Percentiles rank a stretch among this genome's conserved stretches.
Conservation (phyloP, 192 early-diverging fungal genomes). For the Entomortierella beljakovae region DNA sequence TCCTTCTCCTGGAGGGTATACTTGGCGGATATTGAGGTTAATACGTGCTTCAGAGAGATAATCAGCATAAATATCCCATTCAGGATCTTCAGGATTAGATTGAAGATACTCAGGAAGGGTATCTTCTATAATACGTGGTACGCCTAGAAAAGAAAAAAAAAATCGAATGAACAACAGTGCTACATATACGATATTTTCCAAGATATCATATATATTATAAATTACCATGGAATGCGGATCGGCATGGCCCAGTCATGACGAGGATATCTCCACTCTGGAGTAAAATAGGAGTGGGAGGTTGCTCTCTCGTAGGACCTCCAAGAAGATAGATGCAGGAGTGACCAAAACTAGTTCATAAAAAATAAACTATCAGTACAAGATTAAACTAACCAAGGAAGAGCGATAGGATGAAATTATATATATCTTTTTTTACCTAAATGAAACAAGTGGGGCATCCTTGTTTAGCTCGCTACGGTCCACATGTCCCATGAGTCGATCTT, state of each 20-base stretch:
- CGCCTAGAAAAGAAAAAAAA: conserved; percentile 55
- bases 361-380: too few species aligned
- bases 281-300: conserved; percentile 74
- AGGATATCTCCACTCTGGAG: conserved; percentile 89
- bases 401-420: conserved; percentile 27
- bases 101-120: conserved; percentile 77
- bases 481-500: conserved; percentile 90
- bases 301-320: conserved; percentile 80
- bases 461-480: conserved; percentile 93
- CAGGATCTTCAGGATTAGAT: conserved; percentile 56
- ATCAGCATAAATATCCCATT: conserved; percentile 74
- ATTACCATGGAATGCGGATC: conserved; percentile 84
- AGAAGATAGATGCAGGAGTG: conserved; percentile 84
- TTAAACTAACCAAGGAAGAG: too few species aligned
- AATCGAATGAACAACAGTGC: background rate
- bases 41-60: conserved; percentile 81
- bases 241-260: conserved; percentile 85
- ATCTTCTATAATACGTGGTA: conserved; percentile 81
- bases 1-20: too few species aligned
- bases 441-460: conserved; percentile 87
- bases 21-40: conserved; percentile 95
- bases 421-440: conserved; percentile 65
- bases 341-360: conserved; percentile 64
- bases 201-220: background rate
- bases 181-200: background rate